Conservation (phyloP, 768 basidiomycete genomes). For the Chalciporus chontae region DNA sequence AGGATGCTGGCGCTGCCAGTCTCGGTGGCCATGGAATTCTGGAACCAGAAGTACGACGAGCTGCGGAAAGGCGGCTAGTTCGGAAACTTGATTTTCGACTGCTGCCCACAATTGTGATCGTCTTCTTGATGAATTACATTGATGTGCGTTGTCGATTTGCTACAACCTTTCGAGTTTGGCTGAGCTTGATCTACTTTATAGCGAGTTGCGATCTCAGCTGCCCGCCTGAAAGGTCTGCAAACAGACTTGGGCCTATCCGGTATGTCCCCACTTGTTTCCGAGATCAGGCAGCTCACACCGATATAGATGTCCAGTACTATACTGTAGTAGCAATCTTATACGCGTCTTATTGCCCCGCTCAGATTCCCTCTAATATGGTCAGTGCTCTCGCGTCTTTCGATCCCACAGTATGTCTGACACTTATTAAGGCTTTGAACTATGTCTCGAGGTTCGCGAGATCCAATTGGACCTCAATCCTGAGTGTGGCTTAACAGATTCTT, state of each 20-base stretch:
- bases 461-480: background rate
- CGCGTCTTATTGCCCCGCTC: constrained; percentile 62
- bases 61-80: constrained; percentile 36
- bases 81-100: constrained; percentile 55
- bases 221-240: constrained; percentile 49
- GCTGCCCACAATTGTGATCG: constrained; percentile 53
- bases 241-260: constrained; percentile 46
- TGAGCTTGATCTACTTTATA: constrained; percentile 14
- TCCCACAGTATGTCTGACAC: background rate
- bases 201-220: constrained; percentile 50
- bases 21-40: background rate
- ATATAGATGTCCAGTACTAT: constrained; percentile 50
- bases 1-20: background rate
- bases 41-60: constrained; percentile 4
- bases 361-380: constrained; percentile 32
- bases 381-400: background rate
- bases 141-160: constrained; percentile 39
- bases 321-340: constrained; percentile 55
- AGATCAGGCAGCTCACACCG: background rate
- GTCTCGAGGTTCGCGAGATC: constrained; percentile 39
- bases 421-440: constrained; percentile 48
- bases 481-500: background rate
- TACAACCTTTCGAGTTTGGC: background rate
- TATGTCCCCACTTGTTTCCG: constrained; percentile 10
- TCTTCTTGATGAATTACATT: constrained; percentile 67